A percentile compares a stretch with the other conserved stretches of the same genome.
Evolutionary conservation across 225 moss, liverwort and hornwort species (phyloP).

Genomic region (Pseudoscleropodium purum): DNA sequence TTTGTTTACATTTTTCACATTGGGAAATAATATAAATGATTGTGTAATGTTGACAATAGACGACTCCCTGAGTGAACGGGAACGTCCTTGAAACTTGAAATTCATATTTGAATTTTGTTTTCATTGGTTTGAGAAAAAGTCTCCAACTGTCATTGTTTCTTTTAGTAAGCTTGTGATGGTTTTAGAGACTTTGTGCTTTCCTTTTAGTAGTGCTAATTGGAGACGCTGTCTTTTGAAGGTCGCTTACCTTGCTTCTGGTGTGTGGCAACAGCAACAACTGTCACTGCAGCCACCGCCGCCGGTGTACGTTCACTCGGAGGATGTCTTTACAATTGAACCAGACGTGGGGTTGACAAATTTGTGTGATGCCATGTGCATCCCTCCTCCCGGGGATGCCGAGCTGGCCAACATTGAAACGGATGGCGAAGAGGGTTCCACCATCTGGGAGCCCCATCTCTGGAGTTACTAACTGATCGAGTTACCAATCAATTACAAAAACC

Average conservation of each 20-base stretch:
- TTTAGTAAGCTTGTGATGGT: not conserved
- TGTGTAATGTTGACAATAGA: not conserved
- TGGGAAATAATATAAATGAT: not conserved
- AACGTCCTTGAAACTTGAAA: not conserved
- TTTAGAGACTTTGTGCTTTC: not conserved
- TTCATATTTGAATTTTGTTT: not conserved
- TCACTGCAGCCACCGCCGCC: not conserved
- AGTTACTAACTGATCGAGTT: not conserved
- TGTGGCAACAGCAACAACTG: not conserved
- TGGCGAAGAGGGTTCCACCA: slow-evolving; percentile 29
- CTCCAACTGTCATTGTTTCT: not conserved
- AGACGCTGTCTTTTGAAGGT: not conserved
- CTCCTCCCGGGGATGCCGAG: slow-evolving; percentile 13
- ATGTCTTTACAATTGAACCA: slow-evolving; percentile 23
- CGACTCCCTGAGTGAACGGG: not conserved
- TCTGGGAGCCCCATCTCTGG: slow-evolving; percentile 53
- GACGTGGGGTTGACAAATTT: slow-evolving; percentile 17
- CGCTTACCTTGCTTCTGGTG: not conserved
- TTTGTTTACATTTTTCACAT: not conserved
- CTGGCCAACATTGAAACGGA: slow-evolving; percentile 19
- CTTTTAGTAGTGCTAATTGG: not conserved
- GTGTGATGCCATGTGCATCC: slow-evolving; percentile 49
- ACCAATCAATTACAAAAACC: not conserved
- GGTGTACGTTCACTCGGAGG: slow-evolving; percentile 25
- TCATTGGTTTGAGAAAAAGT: not conserved